A percentile compares a stretch with the other conserved stretches of the same genome.
Evolutionary conservation across 2,329 filamentous ascomycete species (phyloP).

Genomic region (Neodidymelliopsis sp.): DNA sequence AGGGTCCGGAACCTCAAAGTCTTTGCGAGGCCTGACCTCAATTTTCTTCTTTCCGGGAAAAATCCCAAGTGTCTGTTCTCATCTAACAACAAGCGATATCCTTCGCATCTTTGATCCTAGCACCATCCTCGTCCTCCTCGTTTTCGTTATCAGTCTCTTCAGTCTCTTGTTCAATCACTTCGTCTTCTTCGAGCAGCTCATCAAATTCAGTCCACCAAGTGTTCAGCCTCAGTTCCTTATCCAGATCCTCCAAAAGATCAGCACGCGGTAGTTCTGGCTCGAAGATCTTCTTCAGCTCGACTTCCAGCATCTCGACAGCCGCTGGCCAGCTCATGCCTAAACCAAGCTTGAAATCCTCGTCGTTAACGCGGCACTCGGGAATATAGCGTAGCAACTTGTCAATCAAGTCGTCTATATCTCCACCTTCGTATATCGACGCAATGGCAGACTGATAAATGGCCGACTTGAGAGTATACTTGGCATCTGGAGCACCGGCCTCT

Average conservation of each 20-base stretch:
- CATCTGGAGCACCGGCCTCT: slow-evolving; percentile 14
- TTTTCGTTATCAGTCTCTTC: no score
- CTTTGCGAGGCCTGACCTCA: no score
- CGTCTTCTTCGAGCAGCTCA: neutral
- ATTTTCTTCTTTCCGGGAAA: no score
- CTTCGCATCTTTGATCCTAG: no score
- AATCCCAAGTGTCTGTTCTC: no score
- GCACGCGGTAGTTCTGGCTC: neutral
- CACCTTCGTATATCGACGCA: neutral
- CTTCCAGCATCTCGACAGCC: slow-evolving; percentile 5
- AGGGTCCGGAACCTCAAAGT: no score
- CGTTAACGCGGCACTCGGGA: slow-evolving; percentile 1
- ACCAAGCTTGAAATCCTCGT: neutral
- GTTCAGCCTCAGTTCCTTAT: neutral
- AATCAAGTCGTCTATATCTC: neutral
- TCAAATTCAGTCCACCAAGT: neutral
- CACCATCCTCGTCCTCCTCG: no score
- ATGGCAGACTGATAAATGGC: slow-evolving; percentile 1
- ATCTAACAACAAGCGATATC: no score
- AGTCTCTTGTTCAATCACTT: no score
- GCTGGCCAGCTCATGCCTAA: slow-evolving; percentile 2
- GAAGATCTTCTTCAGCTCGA: slow-evolving; percentile 4
- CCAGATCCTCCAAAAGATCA: neutral
- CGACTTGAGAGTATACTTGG: slow-evolving; percentile 14
- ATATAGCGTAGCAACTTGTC: slow-evolving; percentile 1